phyloP scores from a whole-genome alignment of 352 stramenopile species.

The Phytophthora lateralis region DNA sequence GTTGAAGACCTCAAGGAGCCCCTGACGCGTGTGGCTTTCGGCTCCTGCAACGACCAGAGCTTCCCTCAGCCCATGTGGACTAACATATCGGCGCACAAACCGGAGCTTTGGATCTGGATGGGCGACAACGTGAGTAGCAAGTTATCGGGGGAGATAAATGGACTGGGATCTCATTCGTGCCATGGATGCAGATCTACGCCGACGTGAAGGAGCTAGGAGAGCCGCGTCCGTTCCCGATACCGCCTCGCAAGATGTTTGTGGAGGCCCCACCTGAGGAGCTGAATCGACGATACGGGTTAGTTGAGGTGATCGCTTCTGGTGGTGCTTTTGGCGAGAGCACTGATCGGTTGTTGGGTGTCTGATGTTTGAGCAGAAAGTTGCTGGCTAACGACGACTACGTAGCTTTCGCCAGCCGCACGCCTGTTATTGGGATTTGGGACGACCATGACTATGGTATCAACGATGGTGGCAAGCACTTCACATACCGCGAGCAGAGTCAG shows the following conservation, averaged over 20 bases:
- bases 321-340: background rate
- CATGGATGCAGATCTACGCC: slow-evolving; percentile 68
- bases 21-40: slow-evolving; percentile 71
- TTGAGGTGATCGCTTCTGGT: background rate
- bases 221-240: slow-evolving; percentile 41
- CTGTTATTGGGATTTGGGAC: slow-evolving; percentile 89
- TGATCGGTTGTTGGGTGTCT: slow-evolving; percentile 1
- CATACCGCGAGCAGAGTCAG: slow-evolving; percentile 78
- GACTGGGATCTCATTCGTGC: slow-evolving; percentile 3
- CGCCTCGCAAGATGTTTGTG: slow-evolving; percentile 64
- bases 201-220: slow-evolving; percentile 64
- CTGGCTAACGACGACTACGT: slow-evolving; percentile 70
- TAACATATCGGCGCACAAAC: slow-evolving; percentile 58
- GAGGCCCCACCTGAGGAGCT: slow-evolving; percentile 58
- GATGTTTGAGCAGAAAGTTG: slow-evolving; percentile 49
- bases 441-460: slow-evolving; percentile 94
- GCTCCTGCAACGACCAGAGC: slow-evolving; percentile 89
- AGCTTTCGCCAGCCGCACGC: slow-evolving; percentile 60
- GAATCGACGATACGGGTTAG: slow-evolving; percentile 61
- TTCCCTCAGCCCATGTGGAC: slow-evolving; percentile 81
- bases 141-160: background rate
- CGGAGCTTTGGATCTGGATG: slow-evolving; percentile 88
- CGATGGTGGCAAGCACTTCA: slow-evolving; percentile 80
- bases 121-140: slow-evolving; percentile 74
- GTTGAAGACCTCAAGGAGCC: slow-evolving; percentile 55